Evolutionary conservation across 2,329 filamentous ascomycete species (phyloP).

Genomic region (Phyllosticta citrichinensis): DNA sequence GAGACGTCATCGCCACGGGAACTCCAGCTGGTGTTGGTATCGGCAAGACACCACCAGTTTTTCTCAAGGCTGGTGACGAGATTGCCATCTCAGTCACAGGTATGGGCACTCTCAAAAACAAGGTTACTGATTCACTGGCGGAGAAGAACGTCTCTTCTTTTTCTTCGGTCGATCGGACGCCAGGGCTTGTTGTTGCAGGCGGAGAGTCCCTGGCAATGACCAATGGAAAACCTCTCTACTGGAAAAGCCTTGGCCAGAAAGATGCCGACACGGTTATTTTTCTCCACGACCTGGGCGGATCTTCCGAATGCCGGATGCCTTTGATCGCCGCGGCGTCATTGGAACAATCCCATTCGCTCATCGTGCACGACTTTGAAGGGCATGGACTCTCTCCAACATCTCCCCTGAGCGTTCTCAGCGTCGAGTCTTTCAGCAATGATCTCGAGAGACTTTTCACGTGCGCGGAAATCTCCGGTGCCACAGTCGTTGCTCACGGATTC

Average conservation of each 20-base stretch:
- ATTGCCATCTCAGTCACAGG: constrained; percentile 25
- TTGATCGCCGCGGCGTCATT: neutral
- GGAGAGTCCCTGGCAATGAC: neutral
- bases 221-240: neutral
- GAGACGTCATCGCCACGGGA: constrained; percentile 40
- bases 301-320: constrained; percentile 31
- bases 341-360: constrained; percentile 15
- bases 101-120: constrained; percentile 29
- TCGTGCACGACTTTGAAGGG: constrained; percentile 46
- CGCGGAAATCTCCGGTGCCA: constrained; percentile 31
- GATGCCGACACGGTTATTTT: constrained; percentile 33
- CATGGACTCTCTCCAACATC: constrained; percentile 45
- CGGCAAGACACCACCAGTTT: constrained; percentile 23
- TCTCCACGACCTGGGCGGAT: constrained; percentile 46
- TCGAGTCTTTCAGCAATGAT: constrained; percentile 37
- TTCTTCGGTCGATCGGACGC: constrained; percentile 11
- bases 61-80: constrained; percentile 33
- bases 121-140: constrained; percentile 26
- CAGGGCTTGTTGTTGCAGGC: neutral
- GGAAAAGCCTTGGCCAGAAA: neutral
- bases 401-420: constrained; percentile 32
- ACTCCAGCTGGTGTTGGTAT: constrained; percentile 40
- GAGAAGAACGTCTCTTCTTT: constrained; percentile 21
- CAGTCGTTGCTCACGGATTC: constrained; percentile 42
- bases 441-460: constrained; percentile 18